phyloP scores from a whole-genome alignment of 2,329 filamentous ascomycete species.

The Monosporascus sp. region DNA sequence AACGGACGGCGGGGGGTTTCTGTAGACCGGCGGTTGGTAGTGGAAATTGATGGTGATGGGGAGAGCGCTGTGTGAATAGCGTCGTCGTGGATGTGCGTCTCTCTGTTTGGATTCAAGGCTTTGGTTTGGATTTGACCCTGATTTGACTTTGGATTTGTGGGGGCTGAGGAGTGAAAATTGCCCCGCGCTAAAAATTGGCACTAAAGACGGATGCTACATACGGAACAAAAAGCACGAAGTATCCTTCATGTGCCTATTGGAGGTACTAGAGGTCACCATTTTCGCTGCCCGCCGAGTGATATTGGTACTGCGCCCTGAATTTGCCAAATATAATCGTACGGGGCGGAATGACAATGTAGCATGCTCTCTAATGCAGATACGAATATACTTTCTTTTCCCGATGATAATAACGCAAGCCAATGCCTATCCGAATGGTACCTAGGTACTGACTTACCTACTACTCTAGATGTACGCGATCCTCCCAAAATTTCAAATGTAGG shows the following conservation, averaged over 20 bases:
- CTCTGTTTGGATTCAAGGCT: not conserved
- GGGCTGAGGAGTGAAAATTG: conserved; percentile 1
- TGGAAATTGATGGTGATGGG: not conserved
- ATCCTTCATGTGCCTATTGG: not conserved
- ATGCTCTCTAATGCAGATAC: too few relatives aligned
- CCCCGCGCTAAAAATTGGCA: conserved; percentile 2
- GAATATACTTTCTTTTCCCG: not conserved
- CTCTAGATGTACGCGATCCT: too few relatives aligned
- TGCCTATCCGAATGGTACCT: too few relatives aligned
- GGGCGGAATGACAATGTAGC: not conserved
- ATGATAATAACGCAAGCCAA: not conserved
- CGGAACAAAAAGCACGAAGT: too few relatives aligned
- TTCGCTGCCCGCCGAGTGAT: too few relatives aligned
- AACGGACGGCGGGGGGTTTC: not conserved
- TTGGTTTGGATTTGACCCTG: not conserved
- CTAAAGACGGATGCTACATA: not conserved
- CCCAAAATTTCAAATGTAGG: too few relatives aligned
- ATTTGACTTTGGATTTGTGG: conserved; percentile 1
- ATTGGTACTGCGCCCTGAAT: too few relatives aligned
- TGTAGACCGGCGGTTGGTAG: not conserved
- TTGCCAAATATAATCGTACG: not conserved
- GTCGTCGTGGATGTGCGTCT: not conserved
- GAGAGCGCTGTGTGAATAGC: not conserved
- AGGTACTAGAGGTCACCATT: too few relatives aligned
- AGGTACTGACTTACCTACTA: too few relatives aligned